A percentile compares a stretch with the other conserved stretches of the same genome.
phyloP scores from a whole-genome alignment of 352 stramenopile species.

The Phytopythium oedochilum region DNA sequence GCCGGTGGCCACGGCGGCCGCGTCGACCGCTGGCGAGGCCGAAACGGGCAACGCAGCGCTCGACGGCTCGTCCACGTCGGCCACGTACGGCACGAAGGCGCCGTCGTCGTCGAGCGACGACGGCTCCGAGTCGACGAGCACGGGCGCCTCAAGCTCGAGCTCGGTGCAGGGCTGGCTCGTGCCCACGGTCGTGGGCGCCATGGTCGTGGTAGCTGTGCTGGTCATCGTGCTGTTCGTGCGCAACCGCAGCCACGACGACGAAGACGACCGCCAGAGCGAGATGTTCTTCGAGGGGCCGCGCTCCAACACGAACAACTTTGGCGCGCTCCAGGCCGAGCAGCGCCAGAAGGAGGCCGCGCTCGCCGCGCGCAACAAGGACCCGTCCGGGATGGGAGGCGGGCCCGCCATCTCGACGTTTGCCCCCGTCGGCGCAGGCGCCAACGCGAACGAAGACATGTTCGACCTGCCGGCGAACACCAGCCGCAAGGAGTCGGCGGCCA shows the following conservation, averaged over 20 bases:
- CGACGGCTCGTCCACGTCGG: conserved; percentile 30
- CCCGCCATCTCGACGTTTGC: conserved; percentile 1
- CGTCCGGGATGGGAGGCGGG: not conserved
- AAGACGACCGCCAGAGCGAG: conserved; percentile 52
- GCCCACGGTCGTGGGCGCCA: conserved; percentile 46
- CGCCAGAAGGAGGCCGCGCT: conserved; percentile 6
- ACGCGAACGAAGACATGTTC: conserved; percentile 20
- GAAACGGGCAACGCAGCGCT: conserved; percentile 21
- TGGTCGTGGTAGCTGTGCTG: conserved; percentile 45
- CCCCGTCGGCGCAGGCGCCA: conserved; percentile 9
- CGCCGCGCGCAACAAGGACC: conserved; percentile 6
- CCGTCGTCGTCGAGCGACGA: conserved; percentile 18
- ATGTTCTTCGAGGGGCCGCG: conserved; percentile 56
- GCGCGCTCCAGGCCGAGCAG: conserved; percentile 4
- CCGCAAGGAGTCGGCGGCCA: conserved; percentile 23
- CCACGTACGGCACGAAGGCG: conserved; percentile 42
- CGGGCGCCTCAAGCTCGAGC: conserved; percentile 7
- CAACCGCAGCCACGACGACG: conserved; percentile 33
- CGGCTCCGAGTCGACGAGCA: conserved; percentile 15
- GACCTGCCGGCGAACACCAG: conserved; percentile 14
- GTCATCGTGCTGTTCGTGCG: conserved; percentile 63
- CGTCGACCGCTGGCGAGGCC: conserved; percentile 16
- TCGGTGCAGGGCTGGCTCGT: conserved; percentile 45
- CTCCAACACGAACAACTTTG: conserved; percentile 47
- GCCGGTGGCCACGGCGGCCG: conserved; percentile 7